Base-by-base conservation (phyloP, 116 monocot species). In the Trichopus zeylanicus region DNA sequence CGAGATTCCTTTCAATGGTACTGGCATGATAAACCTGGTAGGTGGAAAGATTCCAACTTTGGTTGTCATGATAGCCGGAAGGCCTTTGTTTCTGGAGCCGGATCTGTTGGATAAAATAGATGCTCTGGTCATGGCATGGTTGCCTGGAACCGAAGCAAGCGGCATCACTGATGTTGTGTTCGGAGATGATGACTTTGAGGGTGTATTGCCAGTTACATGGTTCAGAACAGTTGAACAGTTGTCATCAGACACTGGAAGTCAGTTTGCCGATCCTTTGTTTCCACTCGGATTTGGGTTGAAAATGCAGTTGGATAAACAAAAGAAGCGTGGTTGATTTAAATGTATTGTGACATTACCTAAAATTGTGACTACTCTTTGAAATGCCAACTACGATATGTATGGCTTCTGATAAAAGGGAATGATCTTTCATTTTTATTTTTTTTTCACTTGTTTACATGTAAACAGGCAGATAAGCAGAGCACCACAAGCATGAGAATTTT, bases 101-200 rank as follows among this genome's bases (percentile, higher is more conserved):
- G 29, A 77, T 12, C 12, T 88, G 56, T 16, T 81, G 60, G 72
- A 84, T 3, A 67, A 75, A 19, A 60, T 81, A 5, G 84, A 92
- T 19, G 87, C 70, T 32, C 18, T 84, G 47, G 84, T 92, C 57
- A 87, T 74, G 47, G 92, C 84, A 31, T 92, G 92, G 87, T 51
- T 92, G 22, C 92, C 92, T 8, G 92, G 92, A 24, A 92, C 56
- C 30, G 87, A 87, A 37, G 86, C 77, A 59, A 56, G 61, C 16
- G 92, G 92, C 0, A 31, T 92, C 29, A 65, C 81, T 2, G 92
- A 92, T 67, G 79, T 82, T 15, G 2, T 87, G 25, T 92, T 92
- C 55, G 92, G 87, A 60, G 84, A 84, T 55, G 48, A 72, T 56
- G 84, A 79, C 7, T 92, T 92, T 31, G 69, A 79, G 7, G 92